phyloP scores from a whole-genome alignment of 306 rosid genomes.

The Lathyrus sativus region DNA sequence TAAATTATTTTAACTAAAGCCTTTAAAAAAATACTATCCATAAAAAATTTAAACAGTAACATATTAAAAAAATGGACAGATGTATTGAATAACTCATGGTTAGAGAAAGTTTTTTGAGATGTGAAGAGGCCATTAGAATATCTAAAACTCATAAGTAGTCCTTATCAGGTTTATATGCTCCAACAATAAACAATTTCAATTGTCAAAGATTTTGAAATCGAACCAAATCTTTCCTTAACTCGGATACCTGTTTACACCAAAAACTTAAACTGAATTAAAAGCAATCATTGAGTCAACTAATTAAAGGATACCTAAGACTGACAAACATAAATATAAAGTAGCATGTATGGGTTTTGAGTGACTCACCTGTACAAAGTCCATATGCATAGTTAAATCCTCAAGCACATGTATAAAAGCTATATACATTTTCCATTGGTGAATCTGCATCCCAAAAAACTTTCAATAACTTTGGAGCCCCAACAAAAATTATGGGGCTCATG shows the following conservation, averaged over 20 bases:
- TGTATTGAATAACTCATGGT: background rate
- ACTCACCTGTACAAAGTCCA: background rate
- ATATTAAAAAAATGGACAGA: too few relatives aligned
- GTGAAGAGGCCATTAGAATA: background rate
- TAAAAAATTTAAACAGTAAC: too few relatives aligned
- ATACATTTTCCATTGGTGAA: background rate
- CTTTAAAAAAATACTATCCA: too few relatives aligned
- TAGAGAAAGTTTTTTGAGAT: background rate
- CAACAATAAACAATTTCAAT: background rate
- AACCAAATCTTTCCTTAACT: background rate
- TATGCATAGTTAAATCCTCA: background rate
- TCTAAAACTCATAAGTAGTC: conserved; percentile 1
- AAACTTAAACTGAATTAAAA: background rate
- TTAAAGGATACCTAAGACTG: too few relatives aligned
- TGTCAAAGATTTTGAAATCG: background rate
- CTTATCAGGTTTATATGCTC: background rate
- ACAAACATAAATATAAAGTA: background rate
- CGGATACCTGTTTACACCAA: background rate
- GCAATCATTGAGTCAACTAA: too few relatives aligned
- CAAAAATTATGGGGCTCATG: too few relatives aligned
- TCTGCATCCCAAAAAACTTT: background rate
- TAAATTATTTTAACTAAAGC: too few relatives aligned
- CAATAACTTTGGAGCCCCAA: background rate
- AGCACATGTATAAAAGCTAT: background rate
- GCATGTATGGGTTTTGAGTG: background rate